phyloP scores from a whole-genome alignment of 495 filamentous ascomycete species.

The Copromyces sp. region DNA sequence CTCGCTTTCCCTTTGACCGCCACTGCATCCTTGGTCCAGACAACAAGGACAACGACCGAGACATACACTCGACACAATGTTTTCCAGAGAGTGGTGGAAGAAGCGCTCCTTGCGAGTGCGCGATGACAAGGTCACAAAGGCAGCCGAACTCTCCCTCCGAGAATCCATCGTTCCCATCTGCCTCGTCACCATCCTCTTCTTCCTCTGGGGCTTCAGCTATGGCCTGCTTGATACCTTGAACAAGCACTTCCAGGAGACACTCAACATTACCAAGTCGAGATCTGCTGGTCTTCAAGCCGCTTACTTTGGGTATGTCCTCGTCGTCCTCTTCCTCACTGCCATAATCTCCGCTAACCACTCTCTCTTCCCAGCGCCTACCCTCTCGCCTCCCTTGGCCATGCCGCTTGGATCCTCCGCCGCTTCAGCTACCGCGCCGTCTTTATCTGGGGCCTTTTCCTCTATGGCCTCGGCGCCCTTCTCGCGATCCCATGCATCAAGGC shows the following conservation, averaged over 20 bases:
- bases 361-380: constrained; percentile 36
- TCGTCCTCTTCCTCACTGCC: background rate
- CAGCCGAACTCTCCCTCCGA: constrained; percentile 48
- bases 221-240: constrained; percentile 49
- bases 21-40: background rate
- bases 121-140: constrained; percentile 42
- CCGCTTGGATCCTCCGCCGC: constrained; percentile 52
- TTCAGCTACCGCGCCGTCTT: constrained; percentile 55
- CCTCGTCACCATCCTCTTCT: constrained; percentile 70
- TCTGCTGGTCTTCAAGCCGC: constrained; percentile 27
- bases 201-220: constrained; percentile 83
- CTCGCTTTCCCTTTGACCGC: background rate
- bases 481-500: constrained; percentile 43
- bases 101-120: constrained; percentile 27
- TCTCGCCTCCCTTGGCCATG: constrained; percentile 40
- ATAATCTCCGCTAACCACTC: background rate
- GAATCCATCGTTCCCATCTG: constrained; percentile 38
- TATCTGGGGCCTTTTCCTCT: constrained; percentile 30
- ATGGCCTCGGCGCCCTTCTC: constrained; percentile 41
- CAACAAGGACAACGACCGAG: background rate
- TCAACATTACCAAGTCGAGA: constrained; percentile 30
- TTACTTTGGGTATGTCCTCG: constrained; percentile 25
- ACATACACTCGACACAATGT: constrained; percentile 14
- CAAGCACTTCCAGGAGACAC: constrained; percentile 26
- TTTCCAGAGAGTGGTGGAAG: constrained; percentile 22